phyloP scores from a whole-genome alignment of 179 eudicot genomes.

The Silene noctiflora region DNA sequence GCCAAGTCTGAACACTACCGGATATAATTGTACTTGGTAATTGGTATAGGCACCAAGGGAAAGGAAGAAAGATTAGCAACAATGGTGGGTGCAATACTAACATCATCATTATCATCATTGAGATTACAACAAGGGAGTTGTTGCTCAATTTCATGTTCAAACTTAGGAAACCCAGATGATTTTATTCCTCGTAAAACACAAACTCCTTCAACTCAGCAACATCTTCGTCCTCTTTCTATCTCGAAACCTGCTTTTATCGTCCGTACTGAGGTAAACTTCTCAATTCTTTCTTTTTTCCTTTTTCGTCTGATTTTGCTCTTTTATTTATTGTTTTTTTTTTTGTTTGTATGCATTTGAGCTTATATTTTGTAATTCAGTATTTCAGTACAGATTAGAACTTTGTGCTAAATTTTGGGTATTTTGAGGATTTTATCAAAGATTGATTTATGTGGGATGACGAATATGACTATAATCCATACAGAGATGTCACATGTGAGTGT shows the following conservation, averaged over 20 bases:
- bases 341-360: background rate
- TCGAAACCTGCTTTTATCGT: conserved; percentile 55
- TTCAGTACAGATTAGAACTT: conserved; percentile 12
- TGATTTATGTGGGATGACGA: background rate
- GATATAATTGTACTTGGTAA: too few species aligned
- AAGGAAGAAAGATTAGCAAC: background rate
- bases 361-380: background rate
- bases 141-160: conserved; percentile 19
- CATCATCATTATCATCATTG: background rate
- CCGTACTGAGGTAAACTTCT: conserved; percentile 50
- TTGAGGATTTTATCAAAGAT: background rate
- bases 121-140: too few species aligned
- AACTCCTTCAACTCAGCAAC: background rate
- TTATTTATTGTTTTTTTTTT: conserved; percentile 13
- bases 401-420: background rate
- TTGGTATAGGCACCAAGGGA: too few species aligned
- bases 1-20: too few species aligned
- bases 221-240: conserved; percentile 36
- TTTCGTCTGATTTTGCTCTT: background rate
- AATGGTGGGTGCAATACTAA: conserved; percentile 22
- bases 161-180: conserved; percentile 23
- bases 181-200: conserved; percentile 29
- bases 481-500: too few species aligned
- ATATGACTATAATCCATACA: too few species aligned
- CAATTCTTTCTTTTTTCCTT: background rate